A percentile compares a stretch with the other conserved stretches of the same genome.
Evolutionary conservation across 73 alveolate species (phyloP).

Genomic region (Breviolum minutum): DNA sequence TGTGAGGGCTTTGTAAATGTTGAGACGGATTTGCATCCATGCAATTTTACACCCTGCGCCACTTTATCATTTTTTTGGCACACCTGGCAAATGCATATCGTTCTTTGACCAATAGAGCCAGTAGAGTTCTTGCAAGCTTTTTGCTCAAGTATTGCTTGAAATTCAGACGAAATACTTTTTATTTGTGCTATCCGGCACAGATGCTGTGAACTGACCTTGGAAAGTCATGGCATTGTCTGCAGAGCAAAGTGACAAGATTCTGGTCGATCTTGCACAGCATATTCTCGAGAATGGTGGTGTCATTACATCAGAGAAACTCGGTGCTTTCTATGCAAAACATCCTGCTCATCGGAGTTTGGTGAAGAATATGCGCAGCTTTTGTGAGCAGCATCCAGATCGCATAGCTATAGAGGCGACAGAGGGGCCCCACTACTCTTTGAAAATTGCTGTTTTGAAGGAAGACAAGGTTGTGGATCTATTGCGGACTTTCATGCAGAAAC

Average conservation of each 20-base stretch:
- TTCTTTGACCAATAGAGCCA: no score
- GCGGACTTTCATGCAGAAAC: neutral
- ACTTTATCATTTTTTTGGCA: no score
- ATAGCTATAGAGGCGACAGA: neutral
- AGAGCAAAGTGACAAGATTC: neutral
- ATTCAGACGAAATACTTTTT: no score
- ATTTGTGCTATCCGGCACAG: no score
- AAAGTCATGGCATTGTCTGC: slow-evolving; percentile 10
- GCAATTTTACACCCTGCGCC: no score
- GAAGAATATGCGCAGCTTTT: slow-evolving; percentile 22
- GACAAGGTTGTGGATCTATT: neutral
- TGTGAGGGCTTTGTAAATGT: no score
- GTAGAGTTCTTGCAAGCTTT: no score
- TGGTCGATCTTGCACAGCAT: neutral
- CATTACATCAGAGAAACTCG: neutral
- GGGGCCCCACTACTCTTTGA: slow-evolving; percentile 3
- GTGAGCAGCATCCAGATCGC: slow-evolving; percentile 2
- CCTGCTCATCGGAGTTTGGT: slow-evolving; percentile 9
- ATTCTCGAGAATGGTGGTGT: slow-evolving; percentile 10
- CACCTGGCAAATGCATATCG: no score
- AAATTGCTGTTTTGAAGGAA: neutral
- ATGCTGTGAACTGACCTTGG: no score
- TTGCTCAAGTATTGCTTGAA: no score
- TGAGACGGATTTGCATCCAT: no score
- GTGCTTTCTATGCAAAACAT: neutral